A percentile compares a stretch with the other conserved stretches of the same genome.
phyloP scores from a whole-genome alignment of 345 rosid genomes.

The Eucalyptus regnans region DNA sequence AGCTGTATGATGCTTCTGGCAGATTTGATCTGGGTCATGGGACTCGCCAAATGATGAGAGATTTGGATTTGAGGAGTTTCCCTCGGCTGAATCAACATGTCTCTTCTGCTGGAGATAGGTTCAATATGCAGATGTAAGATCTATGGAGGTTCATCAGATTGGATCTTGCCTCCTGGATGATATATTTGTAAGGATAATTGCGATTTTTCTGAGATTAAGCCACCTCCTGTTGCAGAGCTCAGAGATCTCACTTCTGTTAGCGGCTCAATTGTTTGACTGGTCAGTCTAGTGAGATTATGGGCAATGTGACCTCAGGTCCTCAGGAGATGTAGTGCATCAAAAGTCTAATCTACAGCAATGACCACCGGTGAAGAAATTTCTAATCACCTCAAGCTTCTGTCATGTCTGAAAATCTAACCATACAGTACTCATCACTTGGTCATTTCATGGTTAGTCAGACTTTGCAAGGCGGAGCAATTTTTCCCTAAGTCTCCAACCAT shows the following conservation, averaged over 20 bases:
- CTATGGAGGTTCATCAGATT: not conserved
- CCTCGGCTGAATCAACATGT: conserved; percentile 7
- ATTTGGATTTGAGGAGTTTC: conserved; percentile 5
- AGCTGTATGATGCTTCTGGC: conserved; percentile 33
- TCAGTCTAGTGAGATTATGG: not conserved
- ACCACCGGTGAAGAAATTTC: not conserved
- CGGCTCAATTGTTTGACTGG: not conserved
- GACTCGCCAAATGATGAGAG: conserved; percentile 21
- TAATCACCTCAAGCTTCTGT: not conserved
- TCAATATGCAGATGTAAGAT: not conserved
- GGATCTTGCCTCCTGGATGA: not conserved
- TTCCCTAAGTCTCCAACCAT: not conserved
- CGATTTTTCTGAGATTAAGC: not conserved
- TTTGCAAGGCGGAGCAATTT: not conserved
- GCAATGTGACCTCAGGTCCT: not conserved
- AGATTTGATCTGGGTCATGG: conserved; percentile 24
- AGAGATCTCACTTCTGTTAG: not conserved
- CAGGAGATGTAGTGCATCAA: not conserved
- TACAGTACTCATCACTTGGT: not conserved
- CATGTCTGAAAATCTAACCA: not conserved
- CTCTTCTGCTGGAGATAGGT: not conserved
- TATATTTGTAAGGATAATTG: not conserved
- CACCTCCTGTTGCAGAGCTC: not conserved
- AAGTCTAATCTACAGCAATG: not conserved
- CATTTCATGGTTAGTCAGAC: not conserved